Percentiles rank a stretch among this genome's conserved stretches.
Conservation (phyloP, 345 rosid species). For the Draba incana region DNA sequence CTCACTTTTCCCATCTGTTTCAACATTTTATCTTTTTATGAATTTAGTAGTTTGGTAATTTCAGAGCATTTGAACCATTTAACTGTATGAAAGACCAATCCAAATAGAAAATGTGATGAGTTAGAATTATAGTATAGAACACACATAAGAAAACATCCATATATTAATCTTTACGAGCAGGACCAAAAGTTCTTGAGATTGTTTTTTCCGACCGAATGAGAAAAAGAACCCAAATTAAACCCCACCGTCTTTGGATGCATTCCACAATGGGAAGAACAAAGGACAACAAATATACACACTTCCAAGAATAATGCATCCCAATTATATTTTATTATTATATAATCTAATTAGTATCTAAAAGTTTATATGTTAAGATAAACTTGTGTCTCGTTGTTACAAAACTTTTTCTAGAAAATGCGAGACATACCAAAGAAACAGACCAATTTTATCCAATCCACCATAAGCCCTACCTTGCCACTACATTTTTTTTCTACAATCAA, state of each 20-base stretch:
- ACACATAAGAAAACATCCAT: background rate
- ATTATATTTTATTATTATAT: background rate
- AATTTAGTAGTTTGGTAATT: conserved; percentile 1
- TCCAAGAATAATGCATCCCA: conserved; percentile 25
- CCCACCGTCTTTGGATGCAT: conserved; percentile 38
- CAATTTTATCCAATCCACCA: conserved; percentile 12
- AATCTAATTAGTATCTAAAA: background rate
- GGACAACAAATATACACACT: conserved; percentile 13
- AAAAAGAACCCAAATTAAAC: conserved; percentile 20
- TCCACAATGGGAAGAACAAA: conserved; percentile 33
- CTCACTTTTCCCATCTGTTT: conserved; percentile 80
- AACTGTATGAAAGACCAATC: conserved; percentile 2
- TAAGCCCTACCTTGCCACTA: conserved; percentile 40
- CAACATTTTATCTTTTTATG: conserved; percentile 14
- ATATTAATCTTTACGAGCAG: background rate
- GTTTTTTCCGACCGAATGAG: conserved; percentile 15
- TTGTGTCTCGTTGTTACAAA: background rate
- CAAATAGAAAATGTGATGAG: background rate
- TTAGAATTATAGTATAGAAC: background rate
- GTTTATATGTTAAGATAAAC: background rate
- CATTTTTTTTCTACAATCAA: conserved; percentile 7
- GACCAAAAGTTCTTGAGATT: conserved; percentile 24
- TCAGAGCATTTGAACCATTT: background rate
- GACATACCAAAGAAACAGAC: background rate
- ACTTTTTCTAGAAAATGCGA: background rate